A percentile compares a stretch with the other conserved stretches of the same genome.
These are phyloP conservation scores for Aspergillus pseudoterreus DNA, from an alignment of 2,329 filamentous ascomycete species.

Conservation along the genomic window DNA sequence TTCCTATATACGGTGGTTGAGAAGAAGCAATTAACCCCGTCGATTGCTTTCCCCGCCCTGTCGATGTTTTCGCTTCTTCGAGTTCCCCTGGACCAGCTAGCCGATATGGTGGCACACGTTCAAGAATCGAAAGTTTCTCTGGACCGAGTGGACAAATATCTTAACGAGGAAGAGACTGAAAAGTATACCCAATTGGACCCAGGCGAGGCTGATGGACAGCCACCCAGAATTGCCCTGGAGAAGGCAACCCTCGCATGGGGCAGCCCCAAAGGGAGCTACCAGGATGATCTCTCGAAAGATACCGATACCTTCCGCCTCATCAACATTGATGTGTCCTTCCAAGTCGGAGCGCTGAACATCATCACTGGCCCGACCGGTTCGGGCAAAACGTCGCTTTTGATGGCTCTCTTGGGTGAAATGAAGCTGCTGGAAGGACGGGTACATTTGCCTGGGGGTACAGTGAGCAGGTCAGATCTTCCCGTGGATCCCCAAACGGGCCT, in stretches of 20 bases:
- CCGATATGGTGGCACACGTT: conserved; percentile 98
- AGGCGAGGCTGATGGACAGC: conserved; percentile 66
- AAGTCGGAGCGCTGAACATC: conserved; percentile 82
- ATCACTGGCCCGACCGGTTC: conserved; percentile 90
- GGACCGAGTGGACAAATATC: conserved; percentile 91
- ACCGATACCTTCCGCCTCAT: conserved; percentile 77
- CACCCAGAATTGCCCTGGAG: conserved; percentile 77
- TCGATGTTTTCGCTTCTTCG: conserved; percentile 93
- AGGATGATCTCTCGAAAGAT: conserved; percentile 58
- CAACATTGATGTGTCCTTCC: conserved; percentile 77
- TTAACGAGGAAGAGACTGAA: conserved; percentile 90
- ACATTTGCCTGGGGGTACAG: conserved; percentile 78
- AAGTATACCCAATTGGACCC: conserved; percentile 83
- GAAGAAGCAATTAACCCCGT: conserved; percentile 82
- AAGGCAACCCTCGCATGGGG: conserved; percentile 89
- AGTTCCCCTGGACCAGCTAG: conserved; percentile 89
- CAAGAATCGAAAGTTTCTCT: conserved; percentile 97
- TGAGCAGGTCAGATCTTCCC: conserved; percentile 73
- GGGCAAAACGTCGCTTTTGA: conserved; percentile 91
- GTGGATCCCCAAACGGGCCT: conserved; percentile 79
- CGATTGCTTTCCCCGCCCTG: conserved; percentile 90
- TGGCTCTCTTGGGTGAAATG: conserved; percentile 97
- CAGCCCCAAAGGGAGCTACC: conserved; percentile 49
- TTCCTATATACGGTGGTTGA: conserved; percentile 88
- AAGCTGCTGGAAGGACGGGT: conserved; percentile 75